phyloP scores from a whole-genome alignment of 108 stramenopile genomes.

The Epipyxis sp. region DNA sequence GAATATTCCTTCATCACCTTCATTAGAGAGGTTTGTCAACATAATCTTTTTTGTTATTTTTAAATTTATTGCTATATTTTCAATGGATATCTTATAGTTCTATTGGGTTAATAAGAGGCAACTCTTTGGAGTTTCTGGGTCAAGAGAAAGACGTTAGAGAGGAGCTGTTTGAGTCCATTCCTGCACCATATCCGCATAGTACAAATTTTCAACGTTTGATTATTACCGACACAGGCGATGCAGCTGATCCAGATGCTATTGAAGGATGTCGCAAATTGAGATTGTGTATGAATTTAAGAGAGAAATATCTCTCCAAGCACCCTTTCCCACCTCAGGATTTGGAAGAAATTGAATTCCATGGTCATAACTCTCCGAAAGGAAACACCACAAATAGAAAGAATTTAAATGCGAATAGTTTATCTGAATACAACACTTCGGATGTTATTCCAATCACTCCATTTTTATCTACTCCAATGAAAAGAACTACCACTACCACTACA shows the following conservation, averaged over 20 bases:
- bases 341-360: not conserved
- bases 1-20: too few species aligned
- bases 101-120: too few species aligned
- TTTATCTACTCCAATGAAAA: too few species aligned
- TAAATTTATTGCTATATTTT: too few species aligned
- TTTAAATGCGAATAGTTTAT: not conserved
- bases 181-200: not conserved
- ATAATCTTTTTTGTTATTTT: too few species aligned
- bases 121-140: too few species aligned
- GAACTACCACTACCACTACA: too few species aligned
- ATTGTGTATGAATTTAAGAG: not conserved
- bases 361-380: not conserved
- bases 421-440: too few species aligned
- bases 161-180: conserved; percentile 32
- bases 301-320: conserved; percentile 15
- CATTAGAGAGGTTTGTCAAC: too few species aligned
- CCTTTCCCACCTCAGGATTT: conserved; percentile 7
- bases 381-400: too few species aligned
- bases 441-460: too few species aligned
- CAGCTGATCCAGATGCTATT: conserved; percentile 4
- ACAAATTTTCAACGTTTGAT: conserved; percentile 26
- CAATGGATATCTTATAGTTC: too few species aligned
- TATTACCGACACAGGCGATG: conserved; percentile 2
- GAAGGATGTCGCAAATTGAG: not conserved
- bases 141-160: conserved; percentile 27